Evolutionary conservation across 129 eudicot species (phyloP).

Genomic region (Pseudognaphalium luteoalbum): DNA sequence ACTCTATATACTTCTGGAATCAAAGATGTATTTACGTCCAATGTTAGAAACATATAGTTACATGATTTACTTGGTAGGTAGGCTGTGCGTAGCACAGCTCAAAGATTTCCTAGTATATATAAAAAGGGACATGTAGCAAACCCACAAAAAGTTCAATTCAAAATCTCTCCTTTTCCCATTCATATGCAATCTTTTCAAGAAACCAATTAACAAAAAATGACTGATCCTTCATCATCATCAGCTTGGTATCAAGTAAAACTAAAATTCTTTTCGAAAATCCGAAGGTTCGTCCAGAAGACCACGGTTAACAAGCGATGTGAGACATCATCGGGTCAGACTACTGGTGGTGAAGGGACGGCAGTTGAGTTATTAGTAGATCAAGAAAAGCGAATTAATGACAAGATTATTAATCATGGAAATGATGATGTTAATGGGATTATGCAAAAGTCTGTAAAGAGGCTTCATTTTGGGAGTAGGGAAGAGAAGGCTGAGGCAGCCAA

Average conservation of each 20-base stretch:
- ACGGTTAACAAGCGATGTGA: conserved; percentile 28
- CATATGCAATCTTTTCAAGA: conserved; percentile 27
- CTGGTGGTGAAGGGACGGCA: not conserved
- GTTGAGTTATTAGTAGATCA: conserved; percentile 9
- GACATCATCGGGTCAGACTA: conserved; percentile 28
- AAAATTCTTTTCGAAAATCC: conserved; percentile 48
- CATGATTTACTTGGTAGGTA: too few relatives aligned
- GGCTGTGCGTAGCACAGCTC: too few relatives aligned
- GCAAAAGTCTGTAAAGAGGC: conserved; percentile 77
- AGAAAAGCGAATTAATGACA: conserved; percentile 16
- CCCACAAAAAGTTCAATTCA: conserved; percentile 36
- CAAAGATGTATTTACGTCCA: too few relatives aligned
- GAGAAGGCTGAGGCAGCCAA: conserved; percentile 68
- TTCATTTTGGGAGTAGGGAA: conserved; percentile 81
- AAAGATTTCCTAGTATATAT: too few relatives aligned
- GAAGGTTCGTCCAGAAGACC: conserved; percentile 44
- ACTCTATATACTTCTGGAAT: too few relatives aligned
- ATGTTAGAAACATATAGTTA: too few relatives aligned
- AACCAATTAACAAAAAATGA: conserved; percentile 33
- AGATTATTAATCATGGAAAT: conserved; percentile 5
- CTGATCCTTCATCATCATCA: conserved; percentile 42
- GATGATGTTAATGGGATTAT: conserved; percentile 36
- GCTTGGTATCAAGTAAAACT: conserved; percentile 49
- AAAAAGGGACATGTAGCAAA: conserved; percentile 10
- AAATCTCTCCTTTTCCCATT: conserved; percentile 20